Base-by-base conservation (phyloP, 352 stramenopile species). In the Phytophthora pseudosyringae region DNA sequence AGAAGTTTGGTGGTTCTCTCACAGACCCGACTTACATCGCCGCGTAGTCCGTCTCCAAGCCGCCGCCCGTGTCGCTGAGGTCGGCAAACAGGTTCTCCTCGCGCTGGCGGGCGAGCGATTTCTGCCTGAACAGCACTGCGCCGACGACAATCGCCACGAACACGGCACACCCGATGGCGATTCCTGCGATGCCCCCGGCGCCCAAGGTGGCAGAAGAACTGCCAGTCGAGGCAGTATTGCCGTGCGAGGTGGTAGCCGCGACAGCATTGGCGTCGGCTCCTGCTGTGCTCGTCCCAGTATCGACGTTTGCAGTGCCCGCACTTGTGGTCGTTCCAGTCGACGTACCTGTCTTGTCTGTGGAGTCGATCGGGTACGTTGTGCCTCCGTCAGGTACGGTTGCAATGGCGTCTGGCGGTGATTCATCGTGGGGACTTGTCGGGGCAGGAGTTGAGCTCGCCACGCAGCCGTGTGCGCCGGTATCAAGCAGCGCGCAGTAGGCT, bases 31-130 rank as follows among this genome's bases (percentile, higher is more conserved):
- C 28, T 53, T 64, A 72, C 64, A 72, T 72, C 15, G 64, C 64
- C 33, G 51, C 45, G 32, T 72, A 72, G 51, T 72, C 64, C 33
- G 41, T 65, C 48, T 59, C 60, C 8, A 69, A 46, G 3, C 39
- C 64, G n/a, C 32, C 64, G 31, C 46, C 63, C 1, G 54, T 60
- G 18, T 60, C 62, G 15, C 47, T 70, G 26, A 72, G 50, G 26
- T 69, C 64, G 5, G 64, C 41, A 25, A 72, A 72, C 26, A 72
- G 45, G 18, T 64, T 69, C 18, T 48, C 58, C 16, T 72, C 64
- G 45, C 41, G 58, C 26, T 69, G 64, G 4, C 44, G 58, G 31
- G 51, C 64, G 38, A 69, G 25, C 13, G 59, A 43, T 47, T 63
- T 63, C 52, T 72, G 64, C 15, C 51, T 15, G 39, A 64, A 69